Conservation (phyloP, 106 monocot genomes). For the Dendrobium chrysotoxum region DNA sequence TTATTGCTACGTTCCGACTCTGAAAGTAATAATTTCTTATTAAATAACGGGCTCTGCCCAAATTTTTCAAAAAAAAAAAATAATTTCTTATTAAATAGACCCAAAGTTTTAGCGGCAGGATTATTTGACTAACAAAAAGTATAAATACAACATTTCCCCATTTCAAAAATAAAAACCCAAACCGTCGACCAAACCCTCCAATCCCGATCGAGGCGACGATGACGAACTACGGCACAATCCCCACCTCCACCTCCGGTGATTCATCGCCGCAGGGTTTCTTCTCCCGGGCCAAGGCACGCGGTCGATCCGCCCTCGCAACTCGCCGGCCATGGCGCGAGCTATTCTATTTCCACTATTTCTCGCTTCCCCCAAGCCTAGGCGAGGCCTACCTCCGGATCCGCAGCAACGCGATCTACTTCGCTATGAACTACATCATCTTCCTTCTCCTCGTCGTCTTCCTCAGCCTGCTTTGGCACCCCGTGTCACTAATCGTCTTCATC, state of each 20-base stretch:
- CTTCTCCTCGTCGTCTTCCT: conserved; percentile 18
- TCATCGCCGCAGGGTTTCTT: conserved; percentile 9
- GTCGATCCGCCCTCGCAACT: conserved; percentile 47
- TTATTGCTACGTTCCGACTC: too few relatives aligned
- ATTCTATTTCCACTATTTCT: conserved; percentile 23
- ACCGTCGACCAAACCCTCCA: too few relatives aligned
- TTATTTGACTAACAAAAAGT: too few relatives aligned
- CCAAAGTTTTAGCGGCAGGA: too few relatives aligned
- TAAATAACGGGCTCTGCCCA: too few relatives aligned
- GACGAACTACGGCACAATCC: conserved; percentile 75
- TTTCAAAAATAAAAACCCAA: too few relatives aligned
- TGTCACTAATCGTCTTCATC: conserved; percentile 39
- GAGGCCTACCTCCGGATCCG: conserved; percentile 67
- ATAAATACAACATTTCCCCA: too few relatives aligned
- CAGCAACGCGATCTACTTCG: conserved; percentile 35
- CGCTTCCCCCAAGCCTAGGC: conserved; percentile 19
- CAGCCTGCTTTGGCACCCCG: conserved; percentile 11
- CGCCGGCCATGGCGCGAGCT: conserved; percentile 82
- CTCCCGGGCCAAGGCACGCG: conserved; percentile 61
- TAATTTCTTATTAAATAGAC: too few relatives aligned
- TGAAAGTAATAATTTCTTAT: too few relatives aligned
- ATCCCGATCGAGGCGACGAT: neutral
- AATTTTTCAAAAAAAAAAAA: too few relatives aligned
- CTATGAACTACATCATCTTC: conserved; percentile 42
- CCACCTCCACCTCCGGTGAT: conserved; percentile 1